A percentile compares a stretch with the other conserved stretches of the same genome.
Conservation (phyloP, 768 basidiomycete genomes). For the Termitomyces sp. region DNA sequence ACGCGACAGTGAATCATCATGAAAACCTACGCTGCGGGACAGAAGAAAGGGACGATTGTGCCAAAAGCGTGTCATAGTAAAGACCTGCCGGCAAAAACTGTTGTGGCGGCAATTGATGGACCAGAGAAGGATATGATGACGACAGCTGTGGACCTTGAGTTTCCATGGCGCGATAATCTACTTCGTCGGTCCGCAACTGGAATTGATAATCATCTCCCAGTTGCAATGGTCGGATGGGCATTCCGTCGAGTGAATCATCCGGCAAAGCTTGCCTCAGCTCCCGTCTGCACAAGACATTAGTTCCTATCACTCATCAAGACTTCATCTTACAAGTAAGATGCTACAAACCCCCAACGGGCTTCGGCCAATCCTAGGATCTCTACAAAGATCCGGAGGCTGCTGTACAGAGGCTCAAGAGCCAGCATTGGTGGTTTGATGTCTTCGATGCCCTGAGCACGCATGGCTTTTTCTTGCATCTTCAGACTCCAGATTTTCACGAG, state of each 20-base stretch:
- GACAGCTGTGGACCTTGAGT: neutral
- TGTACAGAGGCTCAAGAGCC: constrained; percentile 28
- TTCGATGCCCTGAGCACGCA: constrained; percentile 17
- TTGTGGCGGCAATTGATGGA: neutral
- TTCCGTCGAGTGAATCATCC: neutral
- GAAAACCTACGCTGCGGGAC: neutral
- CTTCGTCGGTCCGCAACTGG: neutral
- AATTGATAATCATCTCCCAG: neutral
- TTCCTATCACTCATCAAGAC: neutral
- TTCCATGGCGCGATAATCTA: neutral
- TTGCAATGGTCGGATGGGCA: neutral
- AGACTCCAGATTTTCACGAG: constrained; percentile 56
- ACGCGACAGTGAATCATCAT: neutral
- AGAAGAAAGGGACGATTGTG: neutral
- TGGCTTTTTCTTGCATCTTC: constrained; percentile 37
- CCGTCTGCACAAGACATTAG: constrained; percentile 6
- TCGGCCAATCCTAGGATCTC: constrained; percentile 32
- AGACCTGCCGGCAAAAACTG: neutral
- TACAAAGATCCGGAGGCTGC: constrained; percentile 36
- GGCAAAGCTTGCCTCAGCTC: constrained; percentile 10
- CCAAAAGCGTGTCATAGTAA: no score
- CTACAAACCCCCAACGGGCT: constrained; percentile 28
- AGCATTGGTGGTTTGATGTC: constrained; percentile 29
- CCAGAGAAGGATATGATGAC: neutral
- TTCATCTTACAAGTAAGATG: constrained; percentile 25